phyloP scores from a whole-genome alignment of 2,329 filamentous ascomycete species.

The Eutypella sp. region DNA sequence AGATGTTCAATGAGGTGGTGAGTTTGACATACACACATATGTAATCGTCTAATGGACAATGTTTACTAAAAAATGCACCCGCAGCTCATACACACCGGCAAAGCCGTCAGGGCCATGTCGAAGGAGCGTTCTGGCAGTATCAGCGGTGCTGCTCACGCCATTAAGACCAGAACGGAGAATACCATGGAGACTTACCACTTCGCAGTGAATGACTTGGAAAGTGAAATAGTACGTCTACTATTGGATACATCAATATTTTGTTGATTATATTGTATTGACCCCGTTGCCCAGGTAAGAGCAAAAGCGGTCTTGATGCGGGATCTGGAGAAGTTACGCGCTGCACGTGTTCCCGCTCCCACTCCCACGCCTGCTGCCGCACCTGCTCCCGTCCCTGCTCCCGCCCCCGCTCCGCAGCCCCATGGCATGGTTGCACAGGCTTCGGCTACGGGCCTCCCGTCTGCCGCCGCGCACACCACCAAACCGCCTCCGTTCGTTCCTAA shows the following conservation, averaged over 20 bases:
- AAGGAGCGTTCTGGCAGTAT: slow-evolving; percentile 40
- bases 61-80: slow-evolving; percentile 12
- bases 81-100: slow-evolving; percentile 56
- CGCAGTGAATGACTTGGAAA: slow-evolving; percentile 52
- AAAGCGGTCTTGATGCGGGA: slow-evolving; percentile 54
- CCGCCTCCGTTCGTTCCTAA: slow-evolving; percentile 25
- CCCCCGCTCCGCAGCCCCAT: slow-evolving; percentile 14
- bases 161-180: slow-evolving; percentile 40
- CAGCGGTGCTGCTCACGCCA: slow-evolving; percentile 24
- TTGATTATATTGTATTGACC: slow-evolving; percentile 6
- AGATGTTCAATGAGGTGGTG: slow-evolving; percentile 52
- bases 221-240: slow-evolving; percentile 45
- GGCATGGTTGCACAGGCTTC: slow-evolving; percentile 20
- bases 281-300: slow-evolving; percentile 35
- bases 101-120: slow-evolving; percentile 45
- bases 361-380: slow-evolving; percentile 9
- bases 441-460: slow-evolving; percentile 30
- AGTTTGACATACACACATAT: slow-evolving; percentile 20
- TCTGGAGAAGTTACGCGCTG: slow-evolving; percentile 36
- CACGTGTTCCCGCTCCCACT: slow-evolving; percentile 19
- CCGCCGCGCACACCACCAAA: slow-evolving; percentile 26
- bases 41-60: not conserved
- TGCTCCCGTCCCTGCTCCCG: slow-evolving; percentile 15
- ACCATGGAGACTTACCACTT: slow-evolving; percentile 45
- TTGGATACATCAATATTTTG: not conserved